Evolutionary conservation across 78 protist species (phyloP).

Genomic region (Chrysochromulina tobinii): DNA sequence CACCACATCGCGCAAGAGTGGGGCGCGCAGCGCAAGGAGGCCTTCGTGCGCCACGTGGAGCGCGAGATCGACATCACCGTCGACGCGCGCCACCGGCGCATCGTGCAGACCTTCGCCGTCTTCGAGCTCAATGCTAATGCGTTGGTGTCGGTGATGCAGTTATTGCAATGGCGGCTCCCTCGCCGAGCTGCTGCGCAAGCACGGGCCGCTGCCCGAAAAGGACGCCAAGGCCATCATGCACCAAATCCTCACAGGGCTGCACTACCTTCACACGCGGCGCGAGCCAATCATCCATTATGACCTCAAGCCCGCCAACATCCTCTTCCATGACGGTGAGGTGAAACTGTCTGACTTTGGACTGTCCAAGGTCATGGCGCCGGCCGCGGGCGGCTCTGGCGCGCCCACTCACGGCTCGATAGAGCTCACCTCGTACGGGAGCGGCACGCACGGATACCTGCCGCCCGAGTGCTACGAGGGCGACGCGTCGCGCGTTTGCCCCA

Average conservation of each 20-base stretch:
- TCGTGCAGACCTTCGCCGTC: constrained; percentile 75
- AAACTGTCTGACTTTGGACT: constrained; percentile 89
- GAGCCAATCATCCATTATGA: constrained; percentile 88
- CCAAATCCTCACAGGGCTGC: constrained; percentile 78
- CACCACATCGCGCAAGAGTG: constrained; percentile 79
- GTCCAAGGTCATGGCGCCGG: constrained; percentile 69
- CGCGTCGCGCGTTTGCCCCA: constrained; percentile 23
- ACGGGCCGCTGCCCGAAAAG: constrained; percentile 57
- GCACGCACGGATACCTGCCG: constrained; percentile 88
- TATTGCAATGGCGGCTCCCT: constrained; percentile 75
- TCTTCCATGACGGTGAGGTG: constrained; percentile 59
- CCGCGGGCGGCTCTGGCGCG: background rate
- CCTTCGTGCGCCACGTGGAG: constrained; percentile 68
- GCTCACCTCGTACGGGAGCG: constrained; percentile 91
- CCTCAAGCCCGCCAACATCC: constrained; percentile 91
- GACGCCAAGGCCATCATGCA: constrained; percentile 66
- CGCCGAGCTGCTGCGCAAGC: constrained; percentile 54
- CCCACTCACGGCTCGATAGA: constrained; percentile 54
- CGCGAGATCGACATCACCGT: constrained; percentile 84
- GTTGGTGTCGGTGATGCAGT: constrained; percentile 69
- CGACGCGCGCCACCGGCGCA: constrained; percentile 55
- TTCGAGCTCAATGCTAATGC: constrained; percentile 41
- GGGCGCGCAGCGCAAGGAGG: constrained; percentile 60
- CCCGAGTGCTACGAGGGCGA: constrained; percentile 86
- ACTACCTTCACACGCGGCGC: constrained; percentile 65